Evolutionary conservation across 2,329 filamentous ascomycete genomes (phyloP).

Genomic region (Cladosporium oxysporum): DNA sequence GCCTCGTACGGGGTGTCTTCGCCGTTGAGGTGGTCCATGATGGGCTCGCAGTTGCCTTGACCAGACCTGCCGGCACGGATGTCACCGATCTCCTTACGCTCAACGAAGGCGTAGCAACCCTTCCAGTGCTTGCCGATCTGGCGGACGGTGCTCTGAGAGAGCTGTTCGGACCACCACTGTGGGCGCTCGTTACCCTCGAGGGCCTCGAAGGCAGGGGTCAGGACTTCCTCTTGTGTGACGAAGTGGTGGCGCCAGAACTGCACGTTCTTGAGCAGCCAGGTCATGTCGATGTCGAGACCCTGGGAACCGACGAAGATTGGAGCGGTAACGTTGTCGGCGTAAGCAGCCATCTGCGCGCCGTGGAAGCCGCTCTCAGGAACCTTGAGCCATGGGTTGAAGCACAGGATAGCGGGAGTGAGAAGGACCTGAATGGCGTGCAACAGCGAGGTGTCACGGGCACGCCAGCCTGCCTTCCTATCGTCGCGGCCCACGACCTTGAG

Average conservation of each 20-base stretch:
- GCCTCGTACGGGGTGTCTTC: slow-evolving; percentile 30
- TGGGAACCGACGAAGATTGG: slow-evolving; percentile 46
- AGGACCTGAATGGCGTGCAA: slow-evolving; percentile 35
- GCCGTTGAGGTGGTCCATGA: slow-evolving; percentile 37
- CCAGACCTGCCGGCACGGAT: slow-evolving; percentile 30
- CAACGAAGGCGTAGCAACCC: slow-evolving; percentile 50
- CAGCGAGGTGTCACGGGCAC: slow-evolving; percentile 17
- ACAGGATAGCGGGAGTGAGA: slow-evolving; percentile 33
- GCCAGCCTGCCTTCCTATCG: background rate
- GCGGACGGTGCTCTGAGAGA: slow-evolving; percentile 20
- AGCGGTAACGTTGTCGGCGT: slow-evolving; percentile 36
- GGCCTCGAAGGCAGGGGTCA: slow-evolving; percentile 41
- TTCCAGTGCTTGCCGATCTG: slow-evolving; percentile 51
- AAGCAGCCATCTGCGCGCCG: slow-evolving; percentile 49
- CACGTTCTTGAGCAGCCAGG: slow-evolving; percentile 50
- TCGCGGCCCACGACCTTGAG: background rate
- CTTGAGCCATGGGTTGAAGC: slow-evolving; percentile 21
- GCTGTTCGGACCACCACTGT: slow-evolving; percentile 33
- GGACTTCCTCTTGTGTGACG: slow-evolving; percentile 39
- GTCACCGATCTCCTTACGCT: slow-evolving; percentile 27
- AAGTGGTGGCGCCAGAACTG: slow-evolving; percentile 59
- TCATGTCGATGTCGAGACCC: slow-evolving; percentile 45
- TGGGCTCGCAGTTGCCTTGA: slow-evolving; percentile 19
- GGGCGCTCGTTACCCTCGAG: slow-evolving; percentile 44
- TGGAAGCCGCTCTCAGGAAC: slow-evolving; percentile 41